Conservation (phyloP, 148 eudicot genomes). For the Cornus florida region DNA sequence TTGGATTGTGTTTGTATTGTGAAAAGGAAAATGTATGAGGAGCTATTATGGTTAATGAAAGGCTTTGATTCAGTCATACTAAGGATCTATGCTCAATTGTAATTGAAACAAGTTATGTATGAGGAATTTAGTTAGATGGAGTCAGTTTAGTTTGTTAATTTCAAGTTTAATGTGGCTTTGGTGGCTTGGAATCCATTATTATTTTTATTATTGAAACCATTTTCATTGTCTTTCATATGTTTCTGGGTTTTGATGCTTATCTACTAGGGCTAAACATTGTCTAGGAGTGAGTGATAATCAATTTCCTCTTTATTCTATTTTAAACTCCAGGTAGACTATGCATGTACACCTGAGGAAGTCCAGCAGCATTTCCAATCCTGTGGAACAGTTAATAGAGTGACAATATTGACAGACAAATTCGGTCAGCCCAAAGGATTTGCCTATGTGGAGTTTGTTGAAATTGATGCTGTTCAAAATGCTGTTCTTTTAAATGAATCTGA, state of each 20-base stretch:
- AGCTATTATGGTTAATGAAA: background rate
- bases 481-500: constrained; percentile 58
- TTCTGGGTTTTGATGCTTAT: background rate
- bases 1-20: background rate
- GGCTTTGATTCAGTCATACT: background rate
- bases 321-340: constrained; percentile 59
- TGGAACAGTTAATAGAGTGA: constrained; percentile 71
- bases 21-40: background rate
- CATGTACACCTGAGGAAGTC: constrained; percentile 74
- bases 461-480: constrained; percentile 66
- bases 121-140: background rate
- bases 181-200: background rate
- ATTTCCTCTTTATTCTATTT: background rate
- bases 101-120: background rate
- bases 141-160: background rate
- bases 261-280: background rate
- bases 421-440: constrained; percentile 80
- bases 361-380: constrained; percentile 76
- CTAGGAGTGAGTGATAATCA: background rate
- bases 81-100: background rate
- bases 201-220: background rate
- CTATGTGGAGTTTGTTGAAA: constrained; percentile 69
- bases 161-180: background rate
- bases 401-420: constrained; percentile 64
- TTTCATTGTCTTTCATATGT: background rate